Evolutionary conservation across 2,329 filamentous ascomycete genomes (phyloP).

Genomic region (Torrubiella hemipterigena): DNA sequence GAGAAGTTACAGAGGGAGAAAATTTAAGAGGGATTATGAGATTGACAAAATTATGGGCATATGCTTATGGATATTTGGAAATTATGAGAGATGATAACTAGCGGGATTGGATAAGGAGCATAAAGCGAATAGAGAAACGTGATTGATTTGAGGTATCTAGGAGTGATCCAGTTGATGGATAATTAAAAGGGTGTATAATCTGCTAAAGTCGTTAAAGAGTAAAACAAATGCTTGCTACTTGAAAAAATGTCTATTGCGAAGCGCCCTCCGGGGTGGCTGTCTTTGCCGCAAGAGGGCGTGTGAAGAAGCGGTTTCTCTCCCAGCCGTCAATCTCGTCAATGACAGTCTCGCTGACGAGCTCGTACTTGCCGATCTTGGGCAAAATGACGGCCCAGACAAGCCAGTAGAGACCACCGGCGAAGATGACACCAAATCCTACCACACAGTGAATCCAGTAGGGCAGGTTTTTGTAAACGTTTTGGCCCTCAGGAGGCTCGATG

Average conservation of each 20-base stretch:
- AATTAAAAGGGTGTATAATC: too few species aligned
- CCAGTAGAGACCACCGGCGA: constrained; percentile 42
- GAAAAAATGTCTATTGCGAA: constrained; percentile 2
- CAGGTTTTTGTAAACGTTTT: constrained; percentile 39
- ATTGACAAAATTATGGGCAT: too few species aligned
- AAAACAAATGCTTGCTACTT: not conserved
- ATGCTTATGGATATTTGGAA: too few species aligned
- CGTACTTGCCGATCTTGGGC: constrained; percentile 39
- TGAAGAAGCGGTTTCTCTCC: constrained; percentile 44
- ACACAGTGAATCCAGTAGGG: constrained; percentile 48
- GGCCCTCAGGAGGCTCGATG: constrained; percentile 35
- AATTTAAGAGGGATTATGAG: too few species aligned
- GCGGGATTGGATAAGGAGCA: too few species aligned
- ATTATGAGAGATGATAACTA: too few species aligned
- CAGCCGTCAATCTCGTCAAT: constrained; percentile 50
- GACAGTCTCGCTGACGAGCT: constrained; percentile 40
- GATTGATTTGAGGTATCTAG: too few species aligned
- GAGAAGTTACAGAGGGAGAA: too few species aligned
- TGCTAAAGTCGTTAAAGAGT: too few species aligned
- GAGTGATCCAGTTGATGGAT: too few species aligned
- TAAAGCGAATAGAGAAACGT: too few species aligned
- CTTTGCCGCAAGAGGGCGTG: constrained; percentile 18
- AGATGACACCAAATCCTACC: constrained; percentile 42
- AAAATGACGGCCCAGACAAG: constrained; percentile 40
- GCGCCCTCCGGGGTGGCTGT: not conserved